Evolutionary conservation across 148 eudicot genomes (phyloP).

Genomic region (Euryodendron excelsum): DNA sequence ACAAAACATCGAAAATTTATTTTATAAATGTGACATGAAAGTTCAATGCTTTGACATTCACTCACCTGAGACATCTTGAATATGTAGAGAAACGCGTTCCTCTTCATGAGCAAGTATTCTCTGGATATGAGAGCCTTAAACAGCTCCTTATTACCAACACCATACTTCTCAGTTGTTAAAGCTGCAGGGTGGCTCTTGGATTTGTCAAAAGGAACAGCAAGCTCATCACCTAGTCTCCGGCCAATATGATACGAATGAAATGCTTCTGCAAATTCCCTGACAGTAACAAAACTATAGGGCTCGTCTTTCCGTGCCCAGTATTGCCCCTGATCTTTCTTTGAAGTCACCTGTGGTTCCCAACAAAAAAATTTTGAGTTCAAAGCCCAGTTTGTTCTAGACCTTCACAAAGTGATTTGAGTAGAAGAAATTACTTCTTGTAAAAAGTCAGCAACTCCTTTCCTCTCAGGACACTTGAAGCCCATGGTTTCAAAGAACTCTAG

Average conservation of each 20-base stretch:
- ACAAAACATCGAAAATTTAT: background rate
- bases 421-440: constrained; percentile 23
- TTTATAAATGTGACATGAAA: background rate
- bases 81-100: constrained; percentile 26
- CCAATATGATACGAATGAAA: constrained; percentile 20
- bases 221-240: constrained; percentile 14
- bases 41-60: background rate
- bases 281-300: constrained; percentile 14
- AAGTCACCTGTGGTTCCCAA: constrained; percentile 16
- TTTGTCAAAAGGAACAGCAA: constrained; percentile 24
- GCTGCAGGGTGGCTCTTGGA: constrained; percentile 24
- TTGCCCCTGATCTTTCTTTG: constrained; percentile 28
- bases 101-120: constrained; percentile 24
- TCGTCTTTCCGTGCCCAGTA: constrained; percentile 16
- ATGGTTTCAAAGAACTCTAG: constrained; percentile 19
- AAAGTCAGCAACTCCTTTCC: constrained; percentile 32
- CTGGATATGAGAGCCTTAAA: constrained; percentile 17
- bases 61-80: constrained; percentile 22
- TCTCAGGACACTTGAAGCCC: constrained; percentile 24
- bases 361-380: background rate
- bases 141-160: constrained; percentile 16
- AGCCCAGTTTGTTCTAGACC: background rate
- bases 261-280: constrained; percentile 14
- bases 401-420: background rate
- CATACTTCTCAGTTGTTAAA: constrained; percentile 24